Evolutionary conservation across 306 rosid genomes (phyloP), one percentile per base, ranked within the genome.

Genomic region (Cucurbita moschata): DNA sequence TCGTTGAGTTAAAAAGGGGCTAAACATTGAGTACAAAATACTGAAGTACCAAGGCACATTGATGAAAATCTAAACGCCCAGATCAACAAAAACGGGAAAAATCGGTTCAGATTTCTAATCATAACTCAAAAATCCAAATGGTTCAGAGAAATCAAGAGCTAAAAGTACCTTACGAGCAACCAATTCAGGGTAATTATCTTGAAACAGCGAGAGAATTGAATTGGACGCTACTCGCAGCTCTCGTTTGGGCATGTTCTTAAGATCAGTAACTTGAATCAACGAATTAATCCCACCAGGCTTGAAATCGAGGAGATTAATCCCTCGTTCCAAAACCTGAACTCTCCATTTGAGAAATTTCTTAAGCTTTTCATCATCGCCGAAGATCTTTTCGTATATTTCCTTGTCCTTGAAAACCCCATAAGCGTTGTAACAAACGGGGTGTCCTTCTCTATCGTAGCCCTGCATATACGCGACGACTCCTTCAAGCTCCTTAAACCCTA

Each of bases 21-120:
- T 91, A 75, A 94, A 89, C 88, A 94, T 81, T 4, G 99, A 94
- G 72, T 94, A 91, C 85, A 91, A 67, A 81, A 91, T 62, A 77
- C 96, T 94, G 82, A 94, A 94, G 88, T 94, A 94, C 99, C 99
- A 94, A 0, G 97, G 97, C 40, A 94, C 99, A 77, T 94, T 94
- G 88, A 94, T 83, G 86, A 94, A 94, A 84, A 94, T 83, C 99
- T 94, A 82, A 55, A 83, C 55, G 51, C 55, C 30, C 77, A 16
- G 13, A 61, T 61, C 58, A 3, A 21, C 21, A 46, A n/a, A 57
- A 76, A 4, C 4, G 60, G 15, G 52, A 21, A 75, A 5, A 72
- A 8, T 49, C 37, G 59, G 62, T 14, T 67, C 59, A 11, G 39
- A 52, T 52, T 52, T 10, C 18, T 64, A 4, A 56, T 56, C 37